Base-by-base conservation (phyloP, 2,329 filamentous ascomycete genomes). In the Plenodomus tracheiphilus region DNA sequence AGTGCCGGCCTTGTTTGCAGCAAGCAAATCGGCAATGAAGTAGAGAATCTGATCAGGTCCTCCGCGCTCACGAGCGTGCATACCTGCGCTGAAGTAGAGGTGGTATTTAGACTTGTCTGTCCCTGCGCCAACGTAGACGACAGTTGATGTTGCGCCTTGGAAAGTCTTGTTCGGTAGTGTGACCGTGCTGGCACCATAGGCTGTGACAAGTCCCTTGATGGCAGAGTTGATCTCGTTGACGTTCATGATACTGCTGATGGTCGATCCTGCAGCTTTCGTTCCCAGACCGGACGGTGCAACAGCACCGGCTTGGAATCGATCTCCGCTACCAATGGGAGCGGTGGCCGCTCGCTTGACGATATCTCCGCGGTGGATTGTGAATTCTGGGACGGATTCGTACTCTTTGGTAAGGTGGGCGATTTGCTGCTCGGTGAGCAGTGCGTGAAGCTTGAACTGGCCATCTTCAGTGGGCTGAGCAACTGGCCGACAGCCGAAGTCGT, bases 31-130 rank as follows among this genome's bases (percentile, higher is more conserved):
- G 0, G 80, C 71, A 22, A 84, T 72, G 69, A 82, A 84, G 72
- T 83, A 83, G 37, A 85, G 66, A 13, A 84, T 70, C 49, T 79
- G 74, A 59, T 85, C 82, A 0, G 81, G 75, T 0, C 77, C 79
- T 20, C 81, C 82, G 9, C 82, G 78, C 67, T 85, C 82, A 19
- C 82, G 79, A 8, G 82, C 79, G 57, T 85, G 82, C 39, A 84
- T 77, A 20, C 74, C 80, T 36, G 77, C 77, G 49, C 79, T 79
- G 47, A 85, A 68, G 60, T 80, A 81, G 21, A 82, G 75, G 30
- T 47, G 56, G 57, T 79, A 79, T 4, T 67, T 66, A 32, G 70
- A 66, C 42, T 73, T 73, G 54, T 73, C 71, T n/a, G 68, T 71
- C 18, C 72, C 72, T 16, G 74, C 74, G 18, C 80, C 79, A 28